Base-by-base conservation (phyloP, 345 rosid species). In the Ailanthus altissimus region DNA sequence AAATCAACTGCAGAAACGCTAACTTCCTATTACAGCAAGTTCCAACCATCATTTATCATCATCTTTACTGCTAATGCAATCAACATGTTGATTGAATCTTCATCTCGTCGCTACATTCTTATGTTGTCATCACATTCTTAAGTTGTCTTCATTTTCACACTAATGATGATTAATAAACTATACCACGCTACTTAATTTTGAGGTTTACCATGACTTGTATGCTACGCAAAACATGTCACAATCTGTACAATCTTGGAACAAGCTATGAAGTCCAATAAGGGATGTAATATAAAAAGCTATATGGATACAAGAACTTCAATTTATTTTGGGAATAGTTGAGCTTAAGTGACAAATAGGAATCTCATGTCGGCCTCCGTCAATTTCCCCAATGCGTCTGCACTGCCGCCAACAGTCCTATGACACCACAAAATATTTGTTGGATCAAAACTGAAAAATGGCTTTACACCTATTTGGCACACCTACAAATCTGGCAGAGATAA, bases 321-420 rank as follows among this genome's bases (percentile, higher is more conserved):
- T 20, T n/a, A 14, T 65, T 7, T 23, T 46, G 20, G 16, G 26
- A 7, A 67, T 16, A 12, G 49, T 56, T 9, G 16, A 5, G 54
- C 7, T 84, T 76, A 93, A 53, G 81, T 88, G 58, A 76, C 82
- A 70, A 96, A 93, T 32, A 93, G 80, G 80, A 92, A 93, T 73
- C 90, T 87, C 91, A 92, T 78, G 75, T 96, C 98, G 12, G 84
- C 90, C 72, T 76, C 97, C 0, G 98, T 96, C 70, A 96, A 51
- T 79, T 92, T 92, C 32, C 91, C 98, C 40, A 96, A 77, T 46
- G 99, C 99, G 63, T 91, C 97, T 5, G 91, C 57, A 8, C 94
- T 89, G 60, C 97, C 99, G 72, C 99, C 98, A 0, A 96, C 93
- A 16, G 98, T 96, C 84, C 99, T 96, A 80, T 62, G 25, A 32